Evolutionary conservation across 768 basidiomycete genomes (phyloP).

Genomic region (Pulveroboletus frians): DNA sequence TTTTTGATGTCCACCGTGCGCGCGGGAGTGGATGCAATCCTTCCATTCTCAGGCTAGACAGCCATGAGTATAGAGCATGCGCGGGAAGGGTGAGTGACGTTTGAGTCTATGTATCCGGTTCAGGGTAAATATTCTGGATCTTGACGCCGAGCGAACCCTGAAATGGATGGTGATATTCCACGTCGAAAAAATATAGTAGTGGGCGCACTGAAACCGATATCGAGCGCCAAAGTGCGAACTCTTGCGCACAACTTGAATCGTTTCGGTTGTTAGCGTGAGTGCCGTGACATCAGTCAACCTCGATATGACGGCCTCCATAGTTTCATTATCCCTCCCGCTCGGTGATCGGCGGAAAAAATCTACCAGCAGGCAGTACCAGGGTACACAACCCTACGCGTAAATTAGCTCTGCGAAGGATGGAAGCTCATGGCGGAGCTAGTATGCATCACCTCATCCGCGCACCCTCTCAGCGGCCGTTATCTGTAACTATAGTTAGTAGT

Average conservation of each 20-base stretch:
- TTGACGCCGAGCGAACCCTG: not conserved
- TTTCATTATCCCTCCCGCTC: not conserved
- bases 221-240: not conserved
- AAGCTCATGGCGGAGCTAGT: constrained; percentile 11
- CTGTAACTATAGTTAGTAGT: too few relatives aligned
- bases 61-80: not conserved
- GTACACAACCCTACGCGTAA: not conserved
- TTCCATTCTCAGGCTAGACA: not conserved
- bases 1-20: not conserved
- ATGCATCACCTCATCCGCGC: constrained; percentile 10
- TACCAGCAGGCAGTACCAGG: not conserved
- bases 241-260: not conserved
- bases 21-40: not conserved
- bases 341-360: not conserved
- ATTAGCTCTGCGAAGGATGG: constrained; percentile 21
- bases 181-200: not conserved
- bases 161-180: not conserved
- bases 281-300: constrained; percentile 5
- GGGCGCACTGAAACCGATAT: not conserved
- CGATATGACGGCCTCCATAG: constrained; percentile 3
- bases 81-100: not conserved
- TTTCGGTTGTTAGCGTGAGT: constrained; percentile 1
- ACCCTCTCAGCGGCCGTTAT: too few relatives aligned
- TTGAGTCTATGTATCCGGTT: not conserved
- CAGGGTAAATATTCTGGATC: not conserved